phyloP scores from a whole-genome alignment of 768 basidiomycete genomes.

The Trametes villosa region DNA sequence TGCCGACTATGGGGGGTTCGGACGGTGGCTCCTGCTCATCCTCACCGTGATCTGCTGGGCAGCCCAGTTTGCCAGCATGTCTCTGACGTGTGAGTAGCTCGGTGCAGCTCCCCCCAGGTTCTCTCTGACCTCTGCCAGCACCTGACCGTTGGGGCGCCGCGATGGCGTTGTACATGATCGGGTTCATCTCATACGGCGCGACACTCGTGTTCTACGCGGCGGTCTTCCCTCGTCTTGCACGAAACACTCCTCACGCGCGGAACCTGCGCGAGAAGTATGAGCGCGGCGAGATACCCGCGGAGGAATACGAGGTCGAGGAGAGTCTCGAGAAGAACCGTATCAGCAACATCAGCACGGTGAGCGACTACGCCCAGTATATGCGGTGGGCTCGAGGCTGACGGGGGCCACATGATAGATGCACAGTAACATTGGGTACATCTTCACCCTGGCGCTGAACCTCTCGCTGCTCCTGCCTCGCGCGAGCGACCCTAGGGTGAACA shows the following conservation, averaged over 20 bases:
- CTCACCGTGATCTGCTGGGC: conserved; percentile 80
- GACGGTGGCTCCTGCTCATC: conserved; percentile 75
- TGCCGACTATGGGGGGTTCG: conserved; percentile 76
- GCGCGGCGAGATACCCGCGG: conserved; percentile 57
- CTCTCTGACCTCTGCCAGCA: conserved; percentile 30
- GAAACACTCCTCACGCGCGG: conserved; percentile 71
- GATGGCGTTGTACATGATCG: conserved; percentile 80
- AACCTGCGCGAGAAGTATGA: conserved; percentile 58
- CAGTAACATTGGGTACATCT: conserved; percentile 77
- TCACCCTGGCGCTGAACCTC: conserved; percentile 66
- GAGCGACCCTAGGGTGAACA: conserved; percentile 66
- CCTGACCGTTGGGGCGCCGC: conserved; percentile 74
- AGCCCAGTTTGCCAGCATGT: conserved; percentile 78
- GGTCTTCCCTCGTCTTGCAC: conserved; percentile 77
- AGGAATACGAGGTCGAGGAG: conserved; percentile 75
- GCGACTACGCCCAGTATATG: conserved; percentile 13
- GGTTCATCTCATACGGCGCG: conserved; percentile 79
- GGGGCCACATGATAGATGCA: conserved; percentile 47
- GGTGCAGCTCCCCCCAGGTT: too few species aligned
- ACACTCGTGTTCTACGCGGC: conserved; percentile 84
- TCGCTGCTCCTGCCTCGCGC: conserved; percentile 68
- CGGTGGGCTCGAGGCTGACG: not conserved
- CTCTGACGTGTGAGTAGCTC: conserved; percentile 58
- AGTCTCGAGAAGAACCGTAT: conserved; percentile 84
- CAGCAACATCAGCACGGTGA: conserved; percentile 81